phyloP scores from a whole-genome alignment of 768 basidiomycete genomes.

The Panellus pusillus region DNA sequence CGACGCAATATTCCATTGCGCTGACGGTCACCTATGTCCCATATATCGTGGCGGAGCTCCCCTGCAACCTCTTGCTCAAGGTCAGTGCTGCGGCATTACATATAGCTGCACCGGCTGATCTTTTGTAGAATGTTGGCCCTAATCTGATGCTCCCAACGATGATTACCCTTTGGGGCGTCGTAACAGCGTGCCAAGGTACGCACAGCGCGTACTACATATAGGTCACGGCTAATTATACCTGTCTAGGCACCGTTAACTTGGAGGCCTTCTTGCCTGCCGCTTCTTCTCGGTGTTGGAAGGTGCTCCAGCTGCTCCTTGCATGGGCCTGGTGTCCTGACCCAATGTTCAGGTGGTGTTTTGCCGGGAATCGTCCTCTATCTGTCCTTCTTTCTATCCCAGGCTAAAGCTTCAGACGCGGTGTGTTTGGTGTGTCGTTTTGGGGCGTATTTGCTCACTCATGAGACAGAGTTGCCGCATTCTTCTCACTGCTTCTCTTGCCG shows the following conservation, averaged over 20 bases:
- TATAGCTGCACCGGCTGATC: constrained; percentile 4
- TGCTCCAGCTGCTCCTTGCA: constrained; percentile 18
- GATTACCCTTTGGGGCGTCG: constrained; percentile 69
- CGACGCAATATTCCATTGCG: constrained; percentile 50
- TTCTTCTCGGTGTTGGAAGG: constrained; percentile 58
- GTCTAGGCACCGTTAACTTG: constrained; percentile 46
- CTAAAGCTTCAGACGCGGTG: constrained; percentile 50
- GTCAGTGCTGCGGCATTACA: constrained; percentile 24
- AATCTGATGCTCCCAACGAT: constrained; percentile 59
- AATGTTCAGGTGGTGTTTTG: constrained; percentile 50
- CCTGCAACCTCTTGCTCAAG: constrained; percentile 61
- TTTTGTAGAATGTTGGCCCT: constrained; percentile 49
- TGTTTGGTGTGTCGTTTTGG: not conserved
- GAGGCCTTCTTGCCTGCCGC: constrained; percentile 45
- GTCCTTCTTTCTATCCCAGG: constrained; percentile 57
- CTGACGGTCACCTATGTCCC: constrained; percentile 52
- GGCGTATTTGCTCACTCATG: constrained; percentile 36
- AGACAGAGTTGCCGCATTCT: constrained; percentile 47
- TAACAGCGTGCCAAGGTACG: constrained; percentile 59
- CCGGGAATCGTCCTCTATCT: constrained; percentile 59
- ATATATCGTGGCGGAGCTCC: constrained; percentile 59
- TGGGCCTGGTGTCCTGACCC: not conserved
- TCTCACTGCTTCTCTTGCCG: constrained; percentile 56
- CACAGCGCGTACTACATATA: not conserved
- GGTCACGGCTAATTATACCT: not conserved